Percentiles rank a stretch among this genome's conserved stretches.
phyloP scores from a whole-genome alignment of 306 rosid genomes.

The Malus domestica region ASM211411v1 NC_041803.1:54539501-54540000 shows the following conservation, averaged over 20 bases:
- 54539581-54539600: not conserved
- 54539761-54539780: not conserved
- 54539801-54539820: not conserved
- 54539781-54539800: not conserved
- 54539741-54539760: not conserved
- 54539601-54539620: not conserved
- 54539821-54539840: not conserved
- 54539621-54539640: not conserved
- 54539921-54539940: not conserved
- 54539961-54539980: not conserved
- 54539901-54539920: not conserved
- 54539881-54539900: not conserved
- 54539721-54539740: not conserved
- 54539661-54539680: not conserved
- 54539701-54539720: not conserved
- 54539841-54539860: not conserved
- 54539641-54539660: not conserved
- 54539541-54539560: conserved; percentile 20
- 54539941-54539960: not conserved
- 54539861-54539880: not conserved
- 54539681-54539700: not conserved
- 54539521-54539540: conserved; percentile 79
- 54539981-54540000: not conserved
- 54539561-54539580: conserved; percentile 2
- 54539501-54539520: conserved; percentile 57